Percentiles rank a stretch among this genome's conserved stretches.
Evolutionary conservation across 2,329 filamentous ascomycete species (phyloP).

Genomic region (Metarhizium robertsii): DNA sequence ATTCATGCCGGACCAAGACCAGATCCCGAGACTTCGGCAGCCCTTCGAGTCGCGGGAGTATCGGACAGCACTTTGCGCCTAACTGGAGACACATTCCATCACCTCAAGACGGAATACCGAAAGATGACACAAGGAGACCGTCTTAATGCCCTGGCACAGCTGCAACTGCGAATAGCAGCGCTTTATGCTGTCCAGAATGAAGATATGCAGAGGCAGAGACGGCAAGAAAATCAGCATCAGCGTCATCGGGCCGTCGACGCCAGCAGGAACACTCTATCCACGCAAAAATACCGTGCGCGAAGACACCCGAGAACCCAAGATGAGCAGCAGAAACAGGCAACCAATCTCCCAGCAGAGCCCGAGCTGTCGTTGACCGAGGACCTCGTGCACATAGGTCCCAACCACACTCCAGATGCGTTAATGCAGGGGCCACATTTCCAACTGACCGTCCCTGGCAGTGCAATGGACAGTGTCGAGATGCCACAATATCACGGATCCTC

Average conservation of each 20-base stretch:
- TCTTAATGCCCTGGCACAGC: slow-evolving; percentile 26
- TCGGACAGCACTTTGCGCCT: slow-evolving; percentile 28
- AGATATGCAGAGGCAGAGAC: slow-evolving; percentile 29
- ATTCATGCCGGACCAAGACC: slow-evolving; percentile 15
- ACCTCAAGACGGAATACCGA: slow-evolving; percentile 32
- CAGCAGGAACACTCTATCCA: slow-evolving; percentile 15
- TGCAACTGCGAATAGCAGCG: slow-evolving; percentile 33
- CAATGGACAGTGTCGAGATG: neutral
- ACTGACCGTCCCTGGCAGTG: slow-evolving; percentile 11
- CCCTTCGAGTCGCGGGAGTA: slow-evolving; percentile 30
- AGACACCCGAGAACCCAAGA: slow-evolving; percentile 10
- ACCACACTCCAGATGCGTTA: slow-evolving; percentile 12
- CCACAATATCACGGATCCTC: slow-evolving; percentile 18
- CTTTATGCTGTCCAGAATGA: slow-evolving; percentile 37
- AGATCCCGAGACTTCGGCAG: slow-evolving; percentile 27
- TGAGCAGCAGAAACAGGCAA: slow-evolving; percentile 4
- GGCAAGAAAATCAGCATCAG: slow-evolving; percentile 28
- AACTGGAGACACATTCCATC: slow-evolving; percentile 33
- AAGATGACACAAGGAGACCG: slow-evolving; percentile 32
- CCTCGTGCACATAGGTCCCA: slow-evolving; percentile 6
- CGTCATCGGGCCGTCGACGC: slow-evolving; percentile 29
- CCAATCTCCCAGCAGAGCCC: slow-evolving; percentile 8
- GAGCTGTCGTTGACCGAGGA: slow-evolving; percentile 1
- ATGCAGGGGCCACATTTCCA: slow-evolving; percentile 20
- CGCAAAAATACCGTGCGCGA: slow-evolving; percentile 16